Evolutionary conservation across 2,329 filamentous ascomycete species (phyloP).

Genomic region (Colletotrichum sansevieriae): DNA sequence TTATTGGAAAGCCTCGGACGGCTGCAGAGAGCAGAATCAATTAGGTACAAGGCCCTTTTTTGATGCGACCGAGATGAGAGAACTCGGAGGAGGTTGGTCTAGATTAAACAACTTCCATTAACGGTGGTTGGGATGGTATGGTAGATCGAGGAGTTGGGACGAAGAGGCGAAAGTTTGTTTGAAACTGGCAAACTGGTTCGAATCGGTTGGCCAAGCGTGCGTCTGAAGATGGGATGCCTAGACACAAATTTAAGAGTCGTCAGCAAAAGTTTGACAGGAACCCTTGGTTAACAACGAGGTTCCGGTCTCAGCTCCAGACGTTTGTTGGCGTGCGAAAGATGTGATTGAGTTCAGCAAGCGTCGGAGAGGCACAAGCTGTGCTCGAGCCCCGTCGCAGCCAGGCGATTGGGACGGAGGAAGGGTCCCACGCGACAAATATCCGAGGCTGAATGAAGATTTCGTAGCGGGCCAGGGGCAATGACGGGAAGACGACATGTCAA

Average conservation of each 20-base stretch:
- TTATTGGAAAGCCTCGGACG: background rate
- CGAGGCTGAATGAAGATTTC: background rate
- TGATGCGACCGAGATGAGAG: conserved; percentile 22
- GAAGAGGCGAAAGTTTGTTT: conserved; percentile 30
- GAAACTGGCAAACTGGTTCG: conserved; percentile 14
- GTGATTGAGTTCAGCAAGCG: conserved; percentile 31
- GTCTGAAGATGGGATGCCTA: conserved; percentile 35
- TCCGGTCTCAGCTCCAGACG: conserved; percentile 31
- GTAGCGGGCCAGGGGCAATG: background rate
- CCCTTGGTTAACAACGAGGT: conserved; percentile 17
- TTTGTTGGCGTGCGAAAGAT: background rate
- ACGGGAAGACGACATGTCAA: conserved; percentile 1
- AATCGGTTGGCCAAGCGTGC: conserved; percentile 26
- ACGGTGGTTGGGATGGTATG: conserved; percentile 27
- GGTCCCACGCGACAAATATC: background rate
- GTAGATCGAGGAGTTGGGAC: conserved; percentile 20
- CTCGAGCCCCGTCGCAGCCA: conserved; percentile 33
- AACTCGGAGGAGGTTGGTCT: conserved; percentile 24
- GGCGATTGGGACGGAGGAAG: conserved; percentile 23
- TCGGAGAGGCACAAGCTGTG: conserved; percentile 24
- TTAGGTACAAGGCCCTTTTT: background rate
- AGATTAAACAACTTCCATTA: conserved; percentile 39
- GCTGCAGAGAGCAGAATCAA: background rate
- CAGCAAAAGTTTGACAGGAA: conserved; percentile 35
- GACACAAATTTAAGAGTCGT: conserved; percentile 22